Conservation (phyloP, 2,329 filamentous ascomycete species). For the Metarhizium rileyi region DNA sequence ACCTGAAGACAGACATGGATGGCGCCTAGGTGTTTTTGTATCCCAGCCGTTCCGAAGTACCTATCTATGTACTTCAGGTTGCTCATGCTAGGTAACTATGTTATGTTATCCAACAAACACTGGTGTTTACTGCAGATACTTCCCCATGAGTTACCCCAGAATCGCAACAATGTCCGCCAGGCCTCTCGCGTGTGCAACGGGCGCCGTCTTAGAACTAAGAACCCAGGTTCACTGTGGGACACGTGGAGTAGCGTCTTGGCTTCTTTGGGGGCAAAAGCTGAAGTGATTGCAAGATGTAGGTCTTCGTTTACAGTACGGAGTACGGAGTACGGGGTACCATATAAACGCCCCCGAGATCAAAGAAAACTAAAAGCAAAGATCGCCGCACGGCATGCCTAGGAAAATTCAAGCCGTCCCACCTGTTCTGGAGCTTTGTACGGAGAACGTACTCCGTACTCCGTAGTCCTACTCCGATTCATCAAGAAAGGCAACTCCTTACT, state of each 20-base stretch:
- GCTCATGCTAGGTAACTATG: no score
- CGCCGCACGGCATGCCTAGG: neutral
- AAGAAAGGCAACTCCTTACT: no score
- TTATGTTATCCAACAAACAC: no score
- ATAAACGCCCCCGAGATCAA: neutral
- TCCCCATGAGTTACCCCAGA: neutral
- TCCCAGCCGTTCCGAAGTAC: no score
- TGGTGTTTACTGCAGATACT: neutral
- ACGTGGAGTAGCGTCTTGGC: slow-evolving; percentile 9
- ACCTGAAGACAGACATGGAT: neutral
- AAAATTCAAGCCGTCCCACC: no score
- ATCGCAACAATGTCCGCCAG: neutral
- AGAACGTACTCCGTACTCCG: no score
- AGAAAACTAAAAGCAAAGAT: neutral
- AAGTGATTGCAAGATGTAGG: neutral
- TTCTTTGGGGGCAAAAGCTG: slow-evolving; percentile 1
- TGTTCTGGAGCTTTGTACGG: no score
- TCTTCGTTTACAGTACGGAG: neutral
- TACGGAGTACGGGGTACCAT: neutral
- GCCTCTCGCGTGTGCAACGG: neutral
- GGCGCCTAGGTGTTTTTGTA: no score
- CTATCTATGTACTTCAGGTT: neutral
- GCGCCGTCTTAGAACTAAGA: neutral
- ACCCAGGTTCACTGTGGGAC: slow-evolving; percentile 4
- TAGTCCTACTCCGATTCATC: no score